These are phyloP conservation scores for Nemania serpens DNA, from an alignment of 2,329 filamentous ascomycete species.

Conservation along the genomic window DNA sequence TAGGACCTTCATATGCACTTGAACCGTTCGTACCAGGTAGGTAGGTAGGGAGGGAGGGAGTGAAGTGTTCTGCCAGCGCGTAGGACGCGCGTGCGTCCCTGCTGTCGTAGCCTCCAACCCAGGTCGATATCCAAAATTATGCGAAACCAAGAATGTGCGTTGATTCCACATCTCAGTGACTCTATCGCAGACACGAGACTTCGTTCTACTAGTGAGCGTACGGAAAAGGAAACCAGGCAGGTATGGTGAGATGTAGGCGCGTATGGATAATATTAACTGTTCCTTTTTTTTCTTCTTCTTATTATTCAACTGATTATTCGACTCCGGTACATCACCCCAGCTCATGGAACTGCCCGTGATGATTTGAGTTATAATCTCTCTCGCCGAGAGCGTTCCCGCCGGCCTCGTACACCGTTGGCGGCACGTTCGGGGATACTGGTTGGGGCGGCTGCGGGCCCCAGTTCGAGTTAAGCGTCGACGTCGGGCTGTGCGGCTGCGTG, in stretches of 20 bases:
- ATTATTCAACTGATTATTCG: not conserved
- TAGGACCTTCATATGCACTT: not conserved
- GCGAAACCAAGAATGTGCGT: no score
- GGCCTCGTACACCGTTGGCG: conserved; percentile 46
- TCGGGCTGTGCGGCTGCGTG: conserved; percentile 37
- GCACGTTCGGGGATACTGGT: conserved; percentile 32
- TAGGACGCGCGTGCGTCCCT: no score
- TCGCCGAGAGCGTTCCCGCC: conserved; percentile 42
- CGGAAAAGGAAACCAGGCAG: no score
- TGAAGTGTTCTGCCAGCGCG: no score
- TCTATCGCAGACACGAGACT: no score
- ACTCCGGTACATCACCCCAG: conserved; percentile 40
- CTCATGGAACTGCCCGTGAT: conserved; percentile 49
- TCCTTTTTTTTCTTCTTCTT: not conserved
- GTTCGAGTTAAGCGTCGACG: conserved; percentile 34
- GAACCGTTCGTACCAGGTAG: not conserved
- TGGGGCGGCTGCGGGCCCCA: conserved; percentile 32
- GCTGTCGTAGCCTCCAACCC: no score
- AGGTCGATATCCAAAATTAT: no score
- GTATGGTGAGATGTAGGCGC: no score
- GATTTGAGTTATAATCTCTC: conserved; percentile 39
- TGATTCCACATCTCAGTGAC: no score
- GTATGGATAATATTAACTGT: not conserved
- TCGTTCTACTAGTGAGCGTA: no score
- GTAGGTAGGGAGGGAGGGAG: not conserved